Conservation (phyloP, 768 basidiomycete species). For the Podaxis sp. region DNA sequence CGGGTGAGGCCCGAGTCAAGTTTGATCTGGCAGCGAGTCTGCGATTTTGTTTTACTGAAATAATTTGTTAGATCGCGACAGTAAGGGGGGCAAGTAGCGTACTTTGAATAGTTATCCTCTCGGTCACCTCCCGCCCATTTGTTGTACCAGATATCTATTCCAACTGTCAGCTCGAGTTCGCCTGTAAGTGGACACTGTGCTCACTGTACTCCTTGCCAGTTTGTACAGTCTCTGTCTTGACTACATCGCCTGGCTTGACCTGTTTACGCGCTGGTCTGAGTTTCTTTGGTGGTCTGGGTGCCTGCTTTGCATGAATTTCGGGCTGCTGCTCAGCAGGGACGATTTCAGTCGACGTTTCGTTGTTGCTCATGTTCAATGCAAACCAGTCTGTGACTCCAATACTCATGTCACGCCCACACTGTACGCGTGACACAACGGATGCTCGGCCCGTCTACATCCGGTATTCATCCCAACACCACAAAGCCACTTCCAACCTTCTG, state of each 20-base stretch:
- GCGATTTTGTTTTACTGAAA: conserved; percentile 86
- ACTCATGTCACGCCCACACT: neutral
- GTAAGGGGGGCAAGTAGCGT: conserved; percentile 23
- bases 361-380: conserved; percentile 13
- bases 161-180: conserved; percentile 11
- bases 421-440: neutral
- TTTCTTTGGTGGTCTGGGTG: conserved; percentile 48
- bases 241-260: conserved; percentile 87
- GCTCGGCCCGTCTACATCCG: neutral
- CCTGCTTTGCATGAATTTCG: conserved; percentile 13
- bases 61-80: conserved; percentile 13
- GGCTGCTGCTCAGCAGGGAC: conserved; percentile 7
- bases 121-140: conserved; percentile 99
- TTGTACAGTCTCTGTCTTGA: conserved; percentile 84
- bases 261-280: conserved; percentile 92
- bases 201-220: conserved; percentile 96
- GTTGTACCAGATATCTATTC: conserved; percentile 94
- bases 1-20: conserved; percentile 91
- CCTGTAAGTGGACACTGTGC: conserved; percentile 27
- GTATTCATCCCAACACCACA: neutral
- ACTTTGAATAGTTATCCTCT: conserved; percentile 97
- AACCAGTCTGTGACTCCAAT: conserved; percentile 3
- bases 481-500: neutral
- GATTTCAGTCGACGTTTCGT: conserved; percentile 10
- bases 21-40: conserved; percentile 88